These are phyloP conservation scores for Rhynchospora pubera DNA, from an alignment of 176 grass and related monocot genomes.

Conservation along the genomic window DNA sequence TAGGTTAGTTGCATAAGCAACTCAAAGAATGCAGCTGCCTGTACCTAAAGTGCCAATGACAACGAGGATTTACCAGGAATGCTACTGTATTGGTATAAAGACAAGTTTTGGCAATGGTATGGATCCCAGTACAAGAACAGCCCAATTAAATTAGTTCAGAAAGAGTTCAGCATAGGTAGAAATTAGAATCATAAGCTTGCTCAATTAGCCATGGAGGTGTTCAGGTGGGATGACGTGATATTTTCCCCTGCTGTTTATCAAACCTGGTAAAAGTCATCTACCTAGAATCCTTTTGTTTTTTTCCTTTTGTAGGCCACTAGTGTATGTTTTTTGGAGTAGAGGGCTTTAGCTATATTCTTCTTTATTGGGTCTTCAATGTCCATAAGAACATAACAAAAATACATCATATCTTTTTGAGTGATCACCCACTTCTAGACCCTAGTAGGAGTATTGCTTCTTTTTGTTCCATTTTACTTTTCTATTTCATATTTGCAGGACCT, in stretches of 20 bases:
- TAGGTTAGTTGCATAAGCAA: background rate
- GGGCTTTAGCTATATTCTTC: background rate
- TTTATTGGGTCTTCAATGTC: background rate
- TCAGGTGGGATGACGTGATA: background rate
- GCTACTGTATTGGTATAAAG: background rate
- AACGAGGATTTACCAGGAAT: background rate
- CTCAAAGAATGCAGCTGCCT: background rate
- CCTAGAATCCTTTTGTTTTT: background rate
- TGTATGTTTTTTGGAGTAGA: background rate
- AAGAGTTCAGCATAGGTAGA: background rate
- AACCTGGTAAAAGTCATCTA: background rate
- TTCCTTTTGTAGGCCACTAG: background rate
- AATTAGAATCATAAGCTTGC: background rate
- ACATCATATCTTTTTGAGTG: background rate
- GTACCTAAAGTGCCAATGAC: background rate
- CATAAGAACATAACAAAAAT: background rate
- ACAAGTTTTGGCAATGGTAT: background rate
- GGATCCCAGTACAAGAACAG: background rate
- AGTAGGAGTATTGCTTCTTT: background rate
- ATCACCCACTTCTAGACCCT: background rate
- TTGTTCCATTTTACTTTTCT: background rate
- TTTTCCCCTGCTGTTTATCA: background rate
- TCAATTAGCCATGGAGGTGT: background rate
- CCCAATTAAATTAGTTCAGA: background rate
- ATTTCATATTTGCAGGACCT: background rate